Evolutionary conservation across 169 alveolate species (phyloP).

Genomic region (Plasmodium yoelii): DNA sequence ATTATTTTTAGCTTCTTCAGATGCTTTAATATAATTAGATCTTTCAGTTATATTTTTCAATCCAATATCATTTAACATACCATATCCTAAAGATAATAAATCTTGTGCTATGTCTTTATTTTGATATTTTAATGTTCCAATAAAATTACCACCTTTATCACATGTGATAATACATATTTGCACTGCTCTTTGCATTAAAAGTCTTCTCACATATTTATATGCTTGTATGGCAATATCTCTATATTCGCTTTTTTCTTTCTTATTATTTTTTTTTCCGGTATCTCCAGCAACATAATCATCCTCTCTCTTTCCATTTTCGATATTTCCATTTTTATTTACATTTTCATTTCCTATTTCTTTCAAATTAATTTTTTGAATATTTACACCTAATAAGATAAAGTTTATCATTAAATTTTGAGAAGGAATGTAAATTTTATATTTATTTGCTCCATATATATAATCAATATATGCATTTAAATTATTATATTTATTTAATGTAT

Average conservation of each 20-base stretch:
- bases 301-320: background rate
- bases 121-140: slow-evolving; percentile 52
- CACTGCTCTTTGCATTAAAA: slow-evolving; percentile 66
- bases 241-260: slow-evolving; percentile 49
- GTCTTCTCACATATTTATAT: slow-evolving; percentile 58
- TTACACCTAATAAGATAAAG: slow-evolving; percentile 56
- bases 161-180: slow-evolving; percentile 63
- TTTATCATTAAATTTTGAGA: slow-evolving; percentile 70
- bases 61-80: slow-evolving; percentile 59
- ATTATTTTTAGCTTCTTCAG: slow-evolving; percentile 69
- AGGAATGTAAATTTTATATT: slow-evolving; percentile 53
- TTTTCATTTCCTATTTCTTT: slow-evolving; percentile 26
- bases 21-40: slow-evolving; percentile 61
- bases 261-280: background rate
- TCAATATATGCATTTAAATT: slow-evolving; percentile 70
- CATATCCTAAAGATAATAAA: slow-evolving; percentile 57
- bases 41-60: slow-evolving; percentile 59
- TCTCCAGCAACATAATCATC: slow-evolving; percentile 38
- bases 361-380: slow-evolving; percentile 56
- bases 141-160: slow-evolving; percentile 75
- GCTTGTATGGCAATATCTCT: slow-evolving; percentile 65
- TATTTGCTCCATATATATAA: slow-evolving; percentile 73
- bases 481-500: slow-evolving; percentile 57
- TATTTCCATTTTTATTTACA: background rate
- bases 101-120: slow-evolving; percentile 46